Evolutionary conservation across 164 flowering plant genomes (phyloP), one percentile per base, ranked within the genome.

Genomic region (Berberis thunbergii): DNA sequence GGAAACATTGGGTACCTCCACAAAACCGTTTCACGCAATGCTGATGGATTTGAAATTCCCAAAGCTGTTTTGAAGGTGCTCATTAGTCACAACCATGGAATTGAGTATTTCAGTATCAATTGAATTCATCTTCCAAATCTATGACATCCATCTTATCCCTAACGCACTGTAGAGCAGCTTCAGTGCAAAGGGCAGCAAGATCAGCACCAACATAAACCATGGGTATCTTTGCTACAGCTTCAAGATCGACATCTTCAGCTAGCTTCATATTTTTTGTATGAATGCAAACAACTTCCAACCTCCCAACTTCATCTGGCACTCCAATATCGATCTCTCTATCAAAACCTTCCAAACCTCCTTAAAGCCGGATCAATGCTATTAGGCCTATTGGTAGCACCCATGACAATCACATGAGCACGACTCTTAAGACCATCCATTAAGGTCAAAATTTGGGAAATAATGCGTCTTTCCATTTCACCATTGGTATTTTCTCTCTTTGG

Each of bases 201-300:
- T 86, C 89, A 64, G 92, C 89, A 72, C 92, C 92, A 53, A 86
- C 92, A 72, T 84, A n/a, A 83, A 26, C 92, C 92, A 72, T 86
- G 92, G 44, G 92, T 86, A 63, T 86, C 80, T 81, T 86, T 3
- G 83, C 61, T 52, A 84, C 83, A 63, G 76, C 78, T 73, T 84
- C 92, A 40, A 86, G 57, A 73, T 86, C 89, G 59, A 61, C 66
- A 62, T 68, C 70, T n/a, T 61, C 70, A 38, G 66, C 12, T 9
- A 68, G 65, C 54, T 68, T 68, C 66, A 68, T 68, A 52, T 61
- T 68, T 57, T 68, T 68, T 43, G 65, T 68, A 45, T 62, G 65
- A 39, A 68, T 68, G 5, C 45, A 53, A 13, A 62, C 60, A 68
- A 68, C 45, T 38, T 70, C 73, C 1, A 70, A 45, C 7, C 66